These are phyloP conservation scores for Pyricularia sp. DNA, from an alignment of 2,329 filamentous ascomycete species.

Conservation along the genomic window DNA sequence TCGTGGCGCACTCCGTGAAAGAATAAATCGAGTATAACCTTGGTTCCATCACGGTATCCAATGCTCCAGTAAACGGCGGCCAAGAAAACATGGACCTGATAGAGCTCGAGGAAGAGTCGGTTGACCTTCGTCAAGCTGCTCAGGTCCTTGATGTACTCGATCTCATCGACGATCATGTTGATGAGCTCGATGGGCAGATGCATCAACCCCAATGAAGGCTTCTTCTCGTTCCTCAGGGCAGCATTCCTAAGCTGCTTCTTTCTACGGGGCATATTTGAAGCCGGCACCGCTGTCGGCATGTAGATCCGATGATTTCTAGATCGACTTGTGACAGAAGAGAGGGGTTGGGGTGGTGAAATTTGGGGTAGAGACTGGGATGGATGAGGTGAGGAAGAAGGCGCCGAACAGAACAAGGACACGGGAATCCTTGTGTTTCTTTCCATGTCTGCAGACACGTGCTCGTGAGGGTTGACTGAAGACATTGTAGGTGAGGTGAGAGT, in stretches of 20 bases:
- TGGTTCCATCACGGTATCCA: neutral
- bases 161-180: neutral
- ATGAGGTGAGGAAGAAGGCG: neutral
- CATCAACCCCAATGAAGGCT: neutral
- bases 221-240: neutral
- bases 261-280: neutral
- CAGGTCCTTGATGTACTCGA: neutral
- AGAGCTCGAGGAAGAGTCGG: neutral
- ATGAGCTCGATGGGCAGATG: neutral
- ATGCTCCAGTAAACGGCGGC: neutral
- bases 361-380: neutral
- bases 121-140: neutral
- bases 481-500: neutral
- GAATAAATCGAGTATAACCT: neutral
- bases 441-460: neutral
- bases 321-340: neutral
- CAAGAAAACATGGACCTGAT: neutral
- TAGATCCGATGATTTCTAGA: neutral
- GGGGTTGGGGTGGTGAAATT: too few species aligned
- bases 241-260: neutral
- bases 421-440: neutral
- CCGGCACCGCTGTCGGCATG: neutral
- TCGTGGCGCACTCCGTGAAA: constrained; percentile 2
- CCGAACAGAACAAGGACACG: neutral
- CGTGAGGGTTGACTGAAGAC: neutral